Evolutionary conservation across 1,139 yeast genomes (phyloP).

Genomic region (Candida neerlandica): DNA sequence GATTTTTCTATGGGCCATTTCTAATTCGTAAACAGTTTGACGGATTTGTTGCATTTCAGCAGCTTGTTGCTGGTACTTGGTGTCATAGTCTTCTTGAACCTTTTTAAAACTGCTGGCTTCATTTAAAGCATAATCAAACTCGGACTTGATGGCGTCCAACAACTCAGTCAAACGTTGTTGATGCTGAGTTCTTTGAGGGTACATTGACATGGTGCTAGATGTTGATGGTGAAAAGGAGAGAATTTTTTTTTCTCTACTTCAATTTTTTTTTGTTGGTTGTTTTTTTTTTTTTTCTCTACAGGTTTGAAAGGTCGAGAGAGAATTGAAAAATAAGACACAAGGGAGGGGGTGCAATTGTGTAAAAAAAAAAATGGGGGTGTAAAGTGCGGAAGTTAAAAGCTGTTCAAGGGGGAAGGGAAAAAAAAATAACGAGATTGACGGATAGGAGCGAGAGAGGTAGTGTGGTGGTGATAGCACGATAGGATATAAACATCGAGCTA

Average conservation of each 20-base stretch:
- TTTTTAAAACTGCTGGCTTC: conserved; percentile 87
- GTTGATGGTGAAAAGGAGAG: conserved; percentile 21
- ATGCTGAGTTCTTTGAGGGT: conserved; percentile 43
- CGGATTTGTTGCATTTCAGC: conserved; percentile 94
- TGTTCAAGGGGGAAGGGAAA: no score
- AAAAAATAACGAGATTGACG: no score
- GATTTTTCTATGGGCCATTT: conserved; percentile 91
- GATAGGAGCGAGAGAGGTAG: no score
- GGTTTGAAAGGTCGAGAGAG: no score
- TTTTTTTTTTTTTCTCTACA: no score
- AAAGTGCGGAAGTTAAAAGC: no score
- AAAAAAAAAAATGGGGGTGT: no score
- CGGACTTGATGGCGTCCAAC: conserved; percentile 89
- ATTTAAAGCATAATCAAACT: conserved; percentile 81
- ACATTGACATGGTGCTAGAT: conserved; percentile 24
- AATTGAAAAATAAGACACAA: background rate
- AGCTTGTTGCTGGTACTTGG: conserved; percentile 87
- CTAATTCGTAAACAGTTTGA: conserved; percentile 91
- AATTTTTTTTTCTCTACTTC: background rate
- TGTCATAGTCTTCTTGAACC: conserved; percentile 92
- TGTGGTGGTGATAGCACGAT: no score
- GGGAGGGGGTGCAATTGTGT: background rate
- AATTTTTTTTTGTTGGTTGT: background rate
- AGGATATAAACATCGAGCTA: no score
- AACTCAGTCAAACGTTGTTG: conserved; percentile 70